A percentile compares a stretch with the other conserved stretches of the same genome.
These are phyloP conservation scores for Entamoeba moshkovskii DNA, from an alignment of 208 protist genomes.

Conservation along the genomic window DNA sequence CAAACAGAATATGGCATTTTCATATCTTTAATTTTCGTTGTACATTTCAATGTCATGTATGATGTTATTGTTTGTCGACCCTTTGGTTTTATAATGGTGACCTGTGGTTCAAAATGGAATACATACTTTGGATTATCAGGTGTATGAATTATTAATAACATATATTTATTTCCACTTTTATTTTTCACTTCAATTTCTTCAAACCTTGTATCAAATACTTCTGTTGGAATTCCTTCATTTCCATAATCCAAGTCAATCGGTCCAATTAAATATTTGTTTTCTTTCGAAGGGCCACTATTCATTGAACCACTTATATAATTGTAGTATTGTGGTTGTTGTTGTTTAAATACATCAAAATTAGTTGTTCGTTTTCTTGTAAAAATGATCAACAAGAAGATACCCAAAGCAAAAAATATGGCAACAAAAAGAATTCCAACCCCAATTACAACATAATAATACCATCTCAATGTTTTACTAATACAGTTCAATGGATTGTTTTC, in stretches of 20 bases:
- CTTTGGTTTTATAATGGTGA: not conserved
- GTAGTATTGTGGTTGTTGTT: not conserved
- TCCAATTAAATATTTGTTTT: not conserved
- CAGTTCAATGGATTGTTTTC: not conserved
- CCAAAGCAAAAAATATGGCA: not conserved
- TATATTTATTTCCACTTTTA: not conserved
- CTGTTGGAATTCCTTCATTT: not conserved
- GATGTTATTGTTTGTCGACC: not conserved
- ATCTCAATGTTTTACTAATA: not conserved
- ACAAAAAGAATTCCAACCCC: not conserved
- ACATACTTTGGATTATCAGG: not conserved
- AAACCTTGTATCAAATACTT: not conserved
- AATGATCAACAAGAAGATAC: not conserved
- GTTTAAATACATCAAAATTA: not conserved
- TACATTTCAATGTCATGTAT: not conserved
- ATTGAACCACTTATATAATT: not conserved
- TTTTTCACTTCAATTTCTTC: not conserved
- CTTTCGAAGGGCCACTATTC: not conserved
- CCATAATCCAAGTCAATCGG: not conserved
- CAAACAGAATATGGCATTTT: not conserved
- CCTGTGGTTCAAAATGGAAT: not conserved
- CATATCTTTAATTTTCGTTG: conserved; percentile 4
- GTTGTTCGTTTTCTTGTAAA: not conserved
- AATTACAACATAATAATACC: not conserved
- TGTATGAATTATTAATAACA: not conserved